Conservation (phyloP, 179 eudicot genomes). For the Drosera spatulata region DNA sequence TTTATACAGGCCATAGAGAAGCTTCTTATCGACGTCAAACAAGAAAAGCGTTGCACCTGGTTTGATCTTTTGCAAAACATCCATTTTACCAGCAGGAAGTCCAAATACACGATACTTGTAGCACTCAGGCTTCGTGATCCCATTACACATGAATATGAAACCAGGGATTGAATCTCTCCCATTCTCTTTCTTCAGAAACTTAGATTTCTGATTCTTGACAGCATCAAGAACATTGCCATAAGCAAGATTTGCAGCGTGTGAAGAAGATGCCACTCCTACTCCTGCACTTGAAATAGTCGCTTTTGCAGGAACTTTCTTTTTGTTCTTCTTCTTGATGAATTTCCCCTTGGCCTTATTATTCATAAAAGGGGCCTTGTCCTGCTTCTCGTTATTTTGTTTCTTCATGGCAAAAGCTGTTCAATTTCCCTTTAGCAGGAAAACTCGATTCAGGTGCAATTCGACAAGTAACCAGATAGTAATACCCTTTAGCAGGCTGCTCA, state of each 20-base stretch:
- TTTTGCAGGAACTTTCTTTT: background rate
- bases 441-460: too few species aligned
- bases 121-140: conserved; percentile 6
- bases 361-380: background rate
- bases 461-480: too few species aligned
- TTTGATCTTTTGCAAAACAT: background rate
- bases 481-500: too few species aligned
- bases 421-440: too few species aligned
- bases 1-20: conserved; percentile 5
- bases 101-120: conserved; percentile 5
- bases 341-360: background rate
- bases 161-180: background rate
- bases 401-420: background rate
- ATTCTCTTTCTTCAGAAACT: background rate
- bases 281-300: background rate
- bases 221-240: background rate
- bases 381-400: background rate
- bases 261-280: conserved; percentile 1
- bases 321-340: background rate
- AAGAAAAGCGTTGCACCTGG: conserved; percentile 4
- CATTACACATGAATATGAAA: conserved; percentile 7
- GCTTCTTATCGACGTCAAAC: conserved; percentile 5
- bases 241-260: background rate
- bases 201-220: background rate
- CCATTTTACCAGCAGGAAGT: conserved; percentile 2